Percentiles rank a stretch among this genome's conserved stretches.
Evolutionary conservation across 2,329 filamentous ascomycete genomes (phyloP).

Genomic region (Balansia obtecta): DNA sequence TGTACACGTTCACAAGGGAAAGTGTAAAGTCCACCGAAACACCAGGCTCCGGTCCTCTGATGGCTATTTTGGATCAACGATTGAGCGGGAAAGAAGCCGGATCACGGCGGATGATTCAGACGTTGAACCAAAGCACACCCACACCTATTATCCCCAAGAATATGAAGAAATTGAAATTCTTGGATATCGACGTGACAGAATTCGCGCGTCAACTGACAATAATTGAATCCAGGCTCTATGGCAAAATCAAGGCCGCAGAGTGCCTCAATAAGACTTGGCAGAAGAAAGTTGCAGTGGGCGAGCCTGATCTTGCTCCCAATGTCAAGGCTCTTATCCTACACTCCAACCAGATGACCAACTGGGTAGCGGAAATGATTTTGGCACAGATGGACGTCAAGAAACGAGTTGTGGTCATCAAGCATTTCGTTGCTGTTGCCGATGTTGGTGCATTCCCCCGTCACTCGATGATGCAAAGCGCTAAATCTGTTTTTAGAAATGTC

Average conservation of each 20-base stretch:
- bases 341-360: slow-evolving; percentile 97
- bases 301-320: slow-evolving; percentile 79
- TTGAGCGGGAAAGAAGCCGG: slow-evolving; percentile 79
- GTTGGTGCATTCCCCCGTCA: slow-evolving; percentile 39
- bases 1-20: slow-evolving; percentile 83
- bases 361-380: slow-evolving; percentile 98
- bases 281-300: slow-evolving; percentile 76
- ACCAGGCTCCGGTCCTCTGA: slow-evolving; percentile 71
- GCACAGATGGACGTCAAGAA: slow-evolving; percentile 92
- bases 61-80: slow-evolving; percentile 80
- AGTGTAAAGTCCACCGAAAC: slow-evolving; percentile 90
- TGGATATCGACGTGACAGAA: slow-evolving; percentile 91
- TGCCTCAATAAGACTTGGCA: slow-evolving; percentile 99
- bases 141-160: slow-evolving; percentile 92
- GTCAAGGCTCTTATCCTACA: slow-evolving; percentile 94
- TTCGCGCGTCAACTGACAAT: slow-evolving; percentile 97
- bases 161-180: slow-evolving; percentile 98
- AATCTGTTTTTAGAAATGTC: slow-evolving; percentile 61
- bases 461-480: slow-evolving; percentile 7
- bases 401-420: slow-evolving; percentile 93
- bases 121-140: slow-evolving; percentile 69
- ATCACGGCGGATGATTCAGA: slow-evolving; percentile 76
- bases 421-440: slow-evolving; percentile 93
- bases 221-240: slow-evolving; percentile 88
- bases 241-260: slow-evolving; percentile 90